Conservation (phyloP, 768 basidiomycete genomes). For the Vishniacozyma victoriae region DNA sequence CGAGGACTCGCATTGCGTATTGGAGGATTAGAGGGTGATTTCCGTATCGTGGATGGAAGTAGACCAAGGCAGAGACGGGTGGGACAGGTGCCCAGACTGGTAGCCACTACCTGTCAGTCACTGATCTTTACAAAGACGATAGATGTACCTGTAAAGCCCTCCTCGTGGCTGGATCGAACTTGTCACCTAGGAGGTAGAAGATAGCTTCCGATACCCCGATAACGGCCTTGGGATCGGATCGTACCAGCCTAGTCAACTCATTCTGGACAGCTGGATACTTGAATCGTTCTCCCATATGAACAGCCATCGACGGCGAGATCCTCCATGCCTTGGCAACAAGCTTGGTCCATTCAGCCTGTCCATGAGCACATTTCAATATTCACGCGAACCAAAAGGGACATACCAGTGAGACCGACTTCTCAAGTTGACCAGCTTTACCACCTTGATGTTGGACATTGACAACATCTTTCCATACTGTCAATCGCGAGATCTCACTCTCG, state of each 20-base stretch:
- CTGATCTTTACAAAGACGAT: background rate
- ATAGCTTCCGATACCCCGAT: conserved; percentile 76
- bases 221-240: conserved; percentile 63
- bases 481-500: conserved; percentile 80
- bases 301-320: conserved; percentile 71
- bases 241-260: conserved; percentile 73
- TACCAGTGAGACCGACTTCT: conserved; percentile 63
- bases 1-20: conserved; percentile 91
- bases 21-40: conserved; percentile 81
- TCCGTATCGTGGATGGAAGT: conserved; percentile 74
- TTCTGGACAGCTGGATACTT: conserved; percentile 58
- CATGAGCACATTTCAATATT: background rate
- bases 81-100: conserved; percentile 84
- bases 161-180: conserved; percentile 55
- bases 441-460: conserved; percentile 56
- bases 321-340: conserved; percentile 72
- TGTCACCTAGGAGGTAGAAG: conserved; percentile 69
- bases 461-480: conserved; percentile 87
- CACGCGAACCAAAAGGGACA: conserved; percentile 17
- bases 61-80: conserved; percentile 54
- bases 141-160: conserved; percentile 67
- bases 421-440: conserved; percentile 49
- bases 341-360: conserved; percentile 57
- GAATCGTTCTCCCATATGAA: conserved; percentile 84
- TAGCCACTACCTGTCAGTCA: conserved; percentile 57